Evolutionary conservation across 164 flowering plant species (phyloP).

Genomic region (Tinospora cordifolia): DNA sequence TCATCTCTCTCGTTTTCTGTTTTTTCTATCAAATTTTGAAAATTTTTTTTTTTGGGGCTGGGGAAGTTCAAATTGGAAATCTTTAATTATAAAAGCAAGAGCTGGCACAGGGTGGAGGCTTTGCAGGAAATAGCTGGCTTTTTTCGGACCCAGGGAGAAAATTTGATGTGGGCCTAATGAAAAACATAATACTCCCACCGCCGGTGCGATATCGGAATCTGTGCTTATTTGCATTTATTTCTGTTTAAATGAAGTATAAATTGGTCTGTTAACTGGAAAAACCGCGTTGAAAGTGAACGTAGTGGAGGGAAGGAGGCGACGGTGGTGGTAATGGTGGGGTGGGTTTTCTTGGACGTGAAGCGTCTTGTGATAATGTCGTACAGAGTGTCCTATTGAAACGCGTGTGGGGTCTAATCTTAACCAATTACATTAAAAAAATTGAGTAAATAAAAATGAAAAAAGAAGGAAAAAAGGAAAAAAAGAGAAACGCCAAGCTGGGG

Average conservation of each 20-base stretch:
- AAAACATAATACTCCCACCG: neutral
- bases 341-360: slow-evolving; percentile 10
- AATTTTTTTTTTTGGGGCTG: no score
- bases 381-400: neutral
- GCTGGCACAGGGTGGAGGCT: neutral
- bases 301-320: neutral
- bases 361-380: slow-evolving; percentile 6
- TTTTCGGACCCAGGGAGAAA: neutral
- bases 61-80: neutral
- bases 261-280: no score
- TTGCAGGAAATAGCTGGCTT: neutral
- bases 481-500: no score
- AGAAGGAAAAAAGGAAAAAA: no score
- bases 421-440: no score
- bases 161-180: neutral
- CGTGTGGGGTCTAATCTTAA: neutral
- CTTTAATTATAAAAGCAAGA: neutral
- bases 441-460: no score
- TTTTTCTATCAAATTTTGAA: no score
- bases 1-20: no score
- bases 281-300: no score
- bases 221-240: neutral
- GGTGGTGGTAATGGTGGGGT: neutral
- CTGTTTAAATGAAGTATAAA: neutral
- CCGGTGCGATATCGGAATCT: neutral